These are phyloP conservation scores for Acanthamoeba rhysodes DNA, from an alignment of 208 protist genomes.

Conservation along the genomic window DNA sequence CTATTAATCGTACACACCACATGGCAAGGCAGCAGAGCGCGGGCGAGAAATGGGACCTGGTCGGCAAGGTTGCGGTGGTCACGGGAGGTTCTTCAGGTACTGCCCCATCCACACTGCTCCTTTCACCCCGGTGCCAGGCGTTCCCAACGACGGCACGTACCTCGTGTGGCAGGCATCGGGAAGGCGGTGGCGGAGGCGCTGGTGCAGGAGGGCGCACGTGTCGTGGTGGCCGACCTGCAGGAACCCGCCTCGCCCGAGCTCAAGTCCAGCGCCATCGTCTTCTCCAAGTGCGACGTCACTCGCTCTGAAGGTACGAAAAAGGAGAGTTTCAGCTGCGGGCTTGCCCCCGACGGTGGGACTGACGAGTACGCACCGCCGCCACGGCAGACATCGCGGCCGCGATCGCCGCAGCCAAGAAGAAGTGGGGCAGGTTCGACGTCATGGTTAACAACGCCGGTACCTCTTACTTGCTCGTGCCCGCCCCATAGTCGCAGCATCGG, in stretches of 20 bases:
- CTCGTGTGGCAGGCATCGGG: not conserved
- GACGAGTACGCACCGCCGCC: not conserved
- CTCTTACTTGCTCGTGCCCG: no score
- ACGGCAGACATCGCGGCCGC: not conserved
- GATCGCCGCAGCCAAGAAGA: not conserved
- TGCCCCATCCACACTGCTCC: no score
- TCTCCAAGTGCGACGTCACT: not conserved
- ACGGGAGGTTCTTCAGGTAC: not conserved
- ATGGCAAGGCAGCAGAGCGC: not conserved
- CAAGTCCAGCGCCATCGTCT: not conserved
- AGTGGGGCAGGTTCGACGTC: constrained; percentile 45
- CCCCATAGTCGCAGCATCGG: no score
- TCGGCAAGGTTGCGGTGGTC: constrained; percentile 16
- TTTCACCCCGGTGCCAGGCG: no score
- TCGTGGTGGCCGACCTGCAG: not conserved
- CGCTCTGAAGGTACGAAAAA: not conserved
- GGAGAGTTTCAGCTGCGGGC: no score
- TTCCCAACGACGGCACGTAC: no score
- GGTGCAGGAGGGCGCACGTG: constrained; percentile 17
- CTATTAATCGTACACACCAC: no score
- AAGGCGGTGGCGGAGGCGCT: not conserved
- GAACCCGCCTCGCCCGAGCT: not conserved
- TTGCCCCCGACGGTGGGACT: no score
- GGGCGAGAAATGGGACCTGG: not conserved
- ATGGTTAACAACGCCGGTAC: constrained; percentile 52